These are phyloP conservation scores for Nevesoporus exiguus DNA, from an alignment of 768 basidiomycete genomes.

Conservation along the genomic window DNA sequence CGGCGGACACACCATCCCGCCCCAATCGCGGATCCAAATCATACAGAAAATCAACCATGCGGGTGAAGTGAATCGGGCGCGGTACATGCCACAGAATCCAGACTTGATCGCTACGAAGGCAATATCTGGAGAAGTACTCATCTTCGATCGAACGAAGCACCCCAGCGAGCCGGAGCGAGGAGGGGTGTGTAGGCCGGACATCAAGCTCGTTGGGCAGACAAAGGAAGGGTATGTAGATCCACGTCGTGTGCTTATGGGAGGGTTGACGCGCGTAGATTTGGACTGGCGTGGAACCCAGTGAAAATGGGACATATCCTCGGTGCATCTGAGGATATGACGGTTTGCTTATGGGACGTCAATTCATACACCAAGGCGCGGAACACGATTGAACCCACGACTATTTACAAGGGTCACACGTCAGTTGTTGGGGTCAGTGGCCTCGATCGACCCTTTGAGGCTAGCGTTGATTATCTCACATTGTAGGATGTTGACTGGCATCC, in stretches of 20 bases:
- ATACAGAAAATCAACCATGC: slow-evolving; percentile 93
- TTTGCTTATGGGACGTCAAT: slow-evolving; percentile 96
- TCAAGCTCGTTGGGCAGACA: slow-evolving; percentile 83
- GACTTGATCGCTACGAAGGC: slow-evolving; percentile 96
- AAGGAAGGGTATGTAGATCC: slow-evolving; percentile 77
- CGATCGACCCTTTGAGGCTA: background rate
- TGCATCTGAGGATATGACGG: slow-evolving; percentile 93
- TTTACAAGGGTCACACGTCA: slow-evolving; percentile 86
- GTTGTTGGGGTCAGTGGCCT: slow-evolving; percentile 76
- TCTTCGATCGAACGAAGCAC: slow-evolving; percentile 99
- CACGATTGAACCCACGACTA: slow-evolving; percentile 77
- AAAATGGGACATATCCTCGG: slow-evolving; percentile 84
- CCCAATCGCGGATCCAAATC: slow-evolving; percentile 83
- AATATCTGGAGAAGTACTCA: slow-evolving; percentile 80
- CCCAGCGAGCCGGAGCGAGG: slow-evolving; percentile 86
- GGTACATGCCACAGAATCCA: slow-evolving; percentile 99
- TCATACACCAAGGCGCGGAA: slow-evolving; percentile 77
- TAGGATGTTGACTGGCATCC: slow-evolving; percentile 98
- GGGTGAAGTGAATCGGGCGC: slow-evolving; percentile 94
- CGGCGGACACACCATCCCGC: slow-evolving; percentile 84
- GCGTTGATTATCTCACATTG: background rate
- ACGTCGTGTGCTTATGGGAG: background rate
- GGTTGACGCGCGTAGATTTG: slow-evolving; percentile 60
- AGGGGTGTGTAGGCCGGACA: slow-evolving; percentile 85
- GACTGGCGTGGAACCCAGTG: slow-evolving; percentile 86